phyloP scores from a whole-genome alignment of 164 flowering plant genomes.

The Stephania cephalantha region DNA sequence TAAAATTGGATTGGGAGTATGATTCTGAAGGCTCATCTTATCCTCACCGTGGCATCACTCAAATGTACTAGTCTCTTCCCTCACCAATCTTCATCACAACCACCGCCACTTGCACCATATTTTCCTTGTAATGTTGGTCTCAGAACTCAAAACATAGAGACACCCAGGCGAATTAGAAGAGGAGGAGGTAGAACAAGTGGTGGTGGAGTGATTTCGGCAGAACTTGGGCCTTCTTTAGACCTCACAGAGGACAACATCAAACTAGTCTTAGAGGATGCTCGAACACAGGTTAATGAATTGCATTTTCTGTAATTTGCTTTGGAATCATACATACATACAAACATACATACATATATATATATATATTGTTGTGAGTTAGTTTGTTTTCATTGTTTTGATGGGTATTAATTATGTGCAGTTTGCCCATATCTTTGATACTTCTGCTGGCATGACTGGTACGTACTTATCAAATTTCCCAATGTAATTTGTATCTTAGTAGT shows the following conservation, averaged over 20 bases:
- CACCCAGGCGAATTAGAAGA: not conserved
- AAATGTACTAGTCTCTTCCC: not conserved
- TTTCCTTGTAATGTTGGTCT: not conserved
- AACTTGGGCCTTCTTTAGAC: conserved; percentile 26
- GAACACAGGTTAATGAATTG: conserved; percentile 18
- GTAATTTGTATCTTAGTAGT: not conserved
- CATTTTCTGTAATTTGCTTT: not conserved
- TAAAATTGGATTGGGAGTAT: conserved; percentile 6
- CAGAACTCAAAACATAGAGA: conserved; percentile 8
- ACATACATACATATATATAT: too few relatives aligned
- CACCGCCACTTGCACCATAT: not conserved
- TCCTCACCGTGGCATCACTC: not conserved
- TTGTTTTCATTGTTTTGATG: not conserved
- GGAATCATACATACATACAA: not conserved
- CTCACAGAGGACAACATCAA: conserved; percentile 29
- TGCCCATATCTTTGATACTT: conserved; percentile 65
- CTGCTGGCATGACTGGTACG: conserved; percentile 78
- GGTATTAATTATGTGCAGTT: conserved; percentile 36
- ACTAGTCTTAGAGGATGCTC: conserved; percentile 26
- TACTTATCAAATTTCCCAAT: not conserved
- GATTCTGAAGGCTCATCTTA: conserved; percentile 5
- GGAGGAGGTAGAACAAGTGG: not conserved
- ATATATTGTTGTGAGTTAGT: too few relatives aligned
- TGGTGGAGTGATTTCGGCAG: conserved; percentile 14
- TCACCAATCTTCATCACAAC: not conserved